Evolutionary conservation across 2,329 filamentous ascomycete species (phyloP).

Genomic region (Neonectria neomacrospora): DNA sequence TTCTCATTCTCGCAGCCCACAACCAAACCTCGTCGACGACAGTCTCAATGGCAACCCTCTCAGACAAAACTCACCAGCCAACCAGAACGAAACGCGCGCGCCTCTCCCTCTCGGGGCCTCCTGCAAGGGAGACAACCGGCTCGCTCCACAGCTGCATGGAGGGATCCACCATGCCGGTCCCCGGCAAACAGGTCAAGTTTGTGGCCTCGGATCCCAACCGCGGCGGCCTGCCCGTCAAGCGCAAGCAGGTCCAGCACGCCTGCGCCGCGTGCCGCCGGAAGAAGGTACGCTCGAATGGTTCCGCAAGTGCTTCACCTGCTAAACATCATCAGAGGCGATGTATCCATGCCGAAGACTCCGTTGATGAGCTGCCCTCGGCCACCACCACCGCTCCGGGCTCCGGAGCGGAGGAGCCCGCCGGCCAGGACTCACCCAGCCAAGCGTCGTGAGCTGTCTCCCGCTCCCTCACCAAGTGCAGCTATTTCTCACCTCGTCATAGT

Average conservation of each 20-base stretch:
- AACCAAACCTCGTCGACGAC: constrained; percentile 6
- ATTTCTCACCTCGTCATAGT: constrained; percentile 25
- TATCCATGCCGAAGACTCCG: constrained; percentile 53
- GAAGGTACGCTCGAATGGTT: constrained; percentile 54
- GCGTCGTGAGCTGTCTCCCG: constrained; percentile 43
- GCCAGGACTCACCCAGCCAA: constrained; percentile 45
- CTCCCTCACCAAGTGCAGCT: not conserved
- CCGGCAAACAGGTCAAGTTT: constrained; percentile 61
- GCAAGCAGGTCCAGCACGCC: constrained; percentile 69
- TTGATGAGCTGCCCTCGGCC: constrained; percentile 38
- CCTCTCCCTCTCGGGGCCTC: not conserved
- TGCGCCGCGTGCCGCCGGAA: constrained; percentile 65
- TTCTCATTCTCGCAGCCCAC: constrained; percentile 14
- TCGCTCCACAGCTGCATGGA: constrained; percentile 25
- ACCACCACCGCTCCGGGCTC: constrained; percentile 18
- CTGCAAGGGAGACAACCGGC: constrained; percentile 7
- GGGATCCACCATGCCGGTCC: constrained; percentile 32
- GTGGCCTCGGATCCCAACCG: constrained; percentile 63
- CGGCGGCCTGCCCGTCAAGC: constrained; percentile 65
- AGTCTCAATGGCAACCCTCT: too few relatives aligned
- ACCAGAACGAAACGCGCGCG: not conserved
- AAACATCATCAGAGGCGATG: constrained; percentile 54
- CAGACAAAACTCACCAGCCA: constrained; percentile 4
- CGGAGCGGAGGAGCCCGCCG: constrained; percentile 39
- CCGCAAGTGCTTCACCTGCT: not conserved